These are phyloP conservation scores for Metschnikowia drakensbergensis DNA, from an alignment of 805 yeast genomes.

Conservation along the genomic window DNA sequence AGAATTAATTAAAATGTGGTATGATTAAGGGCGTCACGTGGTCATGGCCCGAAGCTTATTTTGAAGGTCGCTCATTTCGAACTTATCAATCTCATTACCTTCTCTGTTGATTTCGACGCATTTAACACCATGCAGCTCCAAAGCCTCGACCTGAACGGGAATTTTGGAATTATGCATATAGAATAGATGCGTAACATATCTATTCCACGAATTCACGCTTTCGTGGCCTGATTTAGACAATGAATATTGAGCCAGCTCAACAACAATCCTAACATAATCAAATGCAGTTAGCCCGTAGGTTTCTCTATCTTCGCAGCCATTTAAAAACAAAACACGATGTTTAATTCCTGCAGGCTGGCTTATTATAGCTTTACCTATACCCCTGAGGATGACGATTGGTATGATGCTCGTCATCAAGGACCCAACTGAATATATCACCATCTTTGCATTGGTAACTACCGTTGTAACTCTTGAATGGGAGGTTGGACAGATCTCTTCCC, in stretches of 20 bases:
- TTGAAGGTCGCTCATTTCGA: constrained; percentile 42
- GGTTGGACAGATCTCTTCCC: constrained; percentile 76
- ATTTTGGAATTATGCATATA: constrained; percentile 52
- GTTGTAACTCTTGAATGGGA: constrained; percentile 62
- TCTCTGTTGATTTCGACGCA: constrained; percentile 41
- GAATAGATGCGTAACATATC: constrained; percentile 61
- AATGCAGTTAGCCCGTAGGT: constrained; percentile 62
- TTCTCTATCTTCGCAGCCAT: constrained; percentile 77
- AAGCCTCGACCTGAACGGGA: constrained; percentile 39
- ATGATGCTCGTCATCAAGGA: constrained; percentile 83
- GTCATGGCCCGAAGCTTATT: not conserved
- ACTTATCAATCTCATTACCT: constrained; percentile 24
- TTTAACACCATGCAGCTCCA: constrained; percentile 42
- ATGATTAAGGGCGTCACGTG: constrained; percentile 50
- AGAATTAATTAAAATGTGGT: constrained; percentile 97
- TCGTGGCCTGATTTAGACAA: constrained; percentile 23
- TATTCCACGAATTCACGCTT: constrained; percentile 29
- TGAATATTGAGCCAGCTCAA: constrained; percentile 55
- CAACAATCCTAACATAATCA: constrained; percentile 55
- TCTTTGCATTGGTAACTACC: constrained; percentile 47
- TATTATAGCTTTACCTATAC: constrained; percentile 63
- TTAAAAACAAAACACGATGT: constrained; percentile 60
- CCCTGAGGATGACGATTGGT: constrained; percentile 72
- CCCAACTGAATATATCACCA: constrained; percentile 76
- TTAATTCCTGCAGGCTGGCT: constrained; percentile 15